phyloP scores from a whole-genome alignment of 768 basidiomycete species.

The Trametes meyenii region DNA sequence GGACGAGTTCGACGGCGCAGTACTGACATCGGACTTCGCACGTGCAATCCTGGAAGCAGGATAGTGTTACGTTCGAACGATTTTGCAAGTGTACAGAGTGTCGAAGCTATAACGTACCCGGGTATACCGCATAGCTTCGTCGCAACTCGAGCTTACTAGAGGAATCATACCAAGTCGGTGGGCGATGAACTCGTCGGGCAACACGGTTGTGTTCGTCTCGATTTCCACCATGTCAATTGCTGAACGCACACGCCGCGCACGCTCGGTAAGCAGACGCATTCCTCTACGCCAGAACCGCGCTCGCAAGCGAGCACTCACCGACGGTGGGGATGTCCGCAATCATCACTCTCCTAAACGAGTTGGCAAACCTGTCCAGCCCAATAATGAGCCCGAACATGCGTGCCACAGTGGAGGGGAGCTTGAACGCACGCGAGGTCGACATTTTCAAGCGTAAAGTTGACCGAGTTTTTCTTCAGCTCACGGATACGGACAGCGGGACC shows the following conservation, averaged over 20 bases:
- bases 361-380: slow-evolving; percentile 70
- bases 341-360: slow-evolving; percentile 90
- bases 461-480: slow-evolving; percentile 80
- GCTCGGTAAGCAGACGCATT: slow-evolving; percentile 4
- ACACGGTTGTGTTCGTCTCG: slow-evolving; percentile 84
- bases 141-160: slow-evolving; percentile 82
- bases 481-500: slow-evolving; percentile 83
- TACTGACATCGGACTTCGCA: slow-evolving; percentile 83
- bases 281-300: neutral
- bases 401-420: neutral
- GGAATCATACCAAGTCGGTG: slow-evolving; percentile 96
- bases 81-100: neutral
- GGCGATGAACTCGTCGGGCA: slow-evolving; percentile 97
- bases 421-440: slow-evolving; percentile 88
- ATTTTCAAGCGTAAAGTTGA: slow-evolving; percentile 93
- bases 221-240: slow-evolving; percentile 98
- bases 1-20: slow-evolving; percentile 80
- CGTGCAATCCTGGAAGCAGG: slow-evolving; percentile 75
- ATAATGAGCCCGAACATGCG: neutral
- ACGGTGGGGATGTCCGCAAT: slow-evolving; percentile 97
- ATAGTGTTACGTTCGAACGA: neutral
- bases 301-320: slow-evolving; percentile 53
- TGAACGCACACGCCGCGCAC: slow-evolving; percentile 34
- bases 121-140: slow-evolving; percentile 82
- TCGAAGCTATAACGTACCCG: slow-evolving; percentile 48